Conservation (phyloP, 768 basidiomycete genomes). For the Russula compacta region DNA sequence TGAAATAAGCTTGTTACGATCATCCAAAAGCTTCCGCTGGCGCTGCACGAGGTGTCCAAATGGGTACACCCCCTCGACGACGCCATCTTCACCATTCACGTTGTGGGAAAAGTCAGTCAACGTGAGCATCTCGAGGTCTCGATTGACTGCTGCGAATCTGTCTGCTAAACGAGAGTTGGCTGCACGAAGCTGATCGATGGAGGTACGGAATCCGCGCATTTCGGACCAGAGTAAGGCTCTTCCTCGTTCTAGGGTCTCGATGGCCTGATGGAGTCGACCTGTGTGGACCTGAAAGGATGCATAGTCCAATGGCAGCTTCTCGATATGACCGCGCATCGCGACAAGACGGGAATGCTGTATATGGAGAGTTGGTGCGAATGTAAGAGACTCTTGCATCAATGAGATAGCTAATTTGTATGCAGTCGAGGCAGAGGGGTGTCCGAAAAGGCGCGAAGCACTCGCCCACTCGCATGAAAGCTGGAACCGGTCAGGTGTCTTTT, state of each 20-base stretch:
- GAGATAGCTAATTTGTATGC: neutral
- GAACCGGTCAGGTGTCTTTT: neutral
- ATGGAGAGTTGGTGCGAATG: neutral
- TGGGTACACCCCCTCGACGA: constrained; percentile 16
- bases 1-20: neutral
- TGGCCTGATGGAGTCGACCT: neutral
- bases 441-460: neutral
- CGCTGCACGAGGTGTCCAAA: constrained; percentile 24
- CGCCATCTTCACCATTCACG: neutral
- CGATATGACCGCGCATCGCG: neutral
- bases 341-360: neutral
- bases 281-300: neutral
- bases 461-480: neutral
- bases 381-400: neutral
- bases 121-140: neutral
- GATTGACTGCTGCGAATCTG: neutral
- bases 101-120: neutral
- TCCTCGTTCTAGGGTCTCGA: neutral
- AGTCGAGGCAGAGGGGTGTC: neutral
- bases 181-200: neutral
- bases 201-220: neutral
- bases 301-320: neutral
- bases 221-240: neutral
- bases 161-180: neutral
- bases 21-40: neutral